phyloP scores from a whole-genome alignment of 176 grass and related monocot species.

The Oryza meyeriana region DNA sequence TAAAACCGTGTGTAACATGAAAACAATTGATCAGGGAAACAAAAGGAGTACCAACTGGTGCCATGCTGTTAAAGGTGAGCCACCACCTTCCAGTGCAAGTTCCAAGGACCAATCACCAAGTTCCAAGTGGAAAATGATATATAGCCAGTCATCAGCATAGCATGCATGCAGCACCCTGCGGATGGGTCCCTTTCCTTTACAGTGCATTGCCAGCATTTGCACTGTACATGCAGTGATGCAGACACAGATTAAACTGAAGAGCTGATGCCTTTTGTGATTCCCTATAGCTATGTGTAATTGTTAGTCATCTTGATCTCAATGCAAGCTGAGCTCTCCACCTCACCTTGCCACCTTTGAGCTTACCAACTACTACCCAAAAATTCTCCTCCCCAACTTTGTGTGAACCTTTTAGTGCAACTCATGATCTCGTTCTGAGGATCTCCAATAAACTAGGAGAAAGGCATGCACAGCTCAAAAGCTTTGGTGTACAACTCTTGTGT shows the following conservation, averaged over 20 bases:
- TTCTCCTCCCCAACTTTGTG: not conserved
- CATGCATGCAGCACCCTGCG: not conserved
- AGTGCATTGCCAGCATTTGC: constrained; percentile 1
- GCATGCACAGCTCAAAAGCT: constrained; percentile 28
- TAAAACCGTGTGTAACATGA: constrained; percentile 20
- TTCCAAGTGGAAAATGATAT: not conserved
- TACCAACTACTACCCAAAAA: not conserved
- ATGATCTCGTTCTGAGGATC: not conserved
- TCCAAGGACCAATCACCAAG: not conserved
- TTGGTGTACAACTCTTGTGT: constrained; percentile 20
- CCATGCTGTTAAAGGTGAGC: constrained; percentile 30
- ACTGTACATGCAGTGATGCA: not conserved
- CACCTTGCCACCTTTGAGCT: not conserved
- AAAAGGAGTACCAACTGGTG: not conserved
- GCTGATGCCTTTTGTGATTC: not conserved
- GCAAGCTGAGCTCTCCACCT: not conserved
- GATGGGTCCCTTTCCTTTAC: constrained; percentile 1
- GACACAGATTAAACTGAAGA: not conserved
- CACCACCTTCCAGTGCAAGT: not conserved
- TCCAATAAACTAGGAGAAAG: constrained; percentile 58
- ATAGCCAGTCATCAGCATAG: not conserved
- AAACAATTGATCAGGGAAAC: not conserved
- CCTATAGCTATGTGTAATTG: not conserved
- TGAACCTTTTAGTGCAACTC: not conserved
- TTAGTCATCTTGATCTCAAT: not conserved